Conservation (phyloP, 108 stramenopile species). For the Asterionellopsis glacialis region DNA sequence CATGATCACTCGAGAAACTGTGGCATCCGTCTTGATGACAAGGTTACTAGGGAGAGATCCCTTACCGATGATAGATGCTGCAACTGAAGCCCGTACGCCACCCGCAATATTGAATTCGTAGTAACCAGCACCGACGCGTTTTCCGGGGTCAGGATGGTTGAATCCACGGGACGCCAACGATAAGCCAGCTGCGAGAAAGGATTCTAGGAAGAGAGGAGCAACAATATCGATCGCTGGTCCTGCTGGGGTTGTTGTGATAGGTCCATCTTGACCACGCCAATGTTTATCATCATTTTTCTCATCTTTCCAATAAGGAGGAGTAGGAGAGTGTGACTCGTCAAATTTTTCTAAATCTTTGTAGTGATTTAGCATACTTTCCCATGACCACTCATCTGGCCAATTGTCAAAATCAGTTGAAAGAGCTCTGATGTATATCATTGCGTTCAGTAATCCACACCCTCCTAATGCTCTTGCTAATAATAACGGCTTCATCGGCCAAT, state of each 20-base stretch:
- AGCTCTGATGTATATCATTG: conserved; percentile 22
- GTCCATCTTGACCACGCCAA: conserved; percentile 12
- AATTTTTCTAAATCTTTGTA: conserved; percentile 9
- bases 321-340: background rate
- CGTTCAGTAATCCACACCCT: conserved; percentile 21
- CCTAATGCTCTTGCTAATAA: conserved; percentile 14
- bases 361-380: conserved; percentile 4
- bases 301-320: background rate
- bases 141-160: conserved; percentile 3
- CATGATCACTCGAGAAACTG: conserved; percentile 10
- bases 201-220: conserved; percentile 9
- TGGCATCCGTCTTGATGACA: conserved; percentile 11
- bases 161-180: conserved; percentile 9
- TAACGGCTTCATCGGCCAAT: conserved; percentile 15
- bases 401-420: conserved; percentile 9
- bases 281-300: background rate
- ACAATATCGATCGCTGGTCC: conserved; percentile 9
- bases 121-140: conserved; percentile 14
- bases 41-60: conserved; percentile 10
- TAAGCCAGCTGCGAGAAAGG: conserved; percentile 3
- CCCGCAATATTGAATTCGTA: conserved; percentile 23
- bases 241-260: conserved; percentile 4
- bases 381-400: conserved; percentile 17
- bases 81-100: conserved; percentile 20
- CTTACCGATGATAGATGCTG: conserved; percentile 11